Evolutionary conservation across 805 yeast species (phyloP).

Genomic region (Scheffersomyces ergatensis): DNA sequence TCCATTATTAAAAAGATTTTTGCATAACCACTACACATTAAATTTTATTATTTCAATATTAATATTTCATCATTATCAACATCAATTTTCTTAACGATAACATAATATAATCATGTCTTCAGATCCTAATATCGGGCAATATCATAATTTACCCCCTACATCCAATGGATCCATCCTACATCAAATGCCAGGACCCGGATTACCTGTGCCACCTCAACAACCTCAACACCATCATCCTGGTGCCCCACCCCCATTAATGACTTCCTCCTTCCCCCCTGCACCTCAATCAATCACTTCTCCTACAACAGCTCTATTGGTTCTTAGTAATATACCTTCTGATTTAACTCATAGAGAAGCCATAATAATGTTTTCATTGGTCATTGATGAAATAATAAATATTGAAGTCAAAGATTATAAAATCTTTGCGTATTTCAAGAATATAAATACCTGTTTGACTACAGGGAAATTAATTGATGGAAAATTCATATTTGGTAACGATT

Average conservation of each 20-base stretch:
- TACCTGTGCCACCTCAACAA: conserved; percentile 1
- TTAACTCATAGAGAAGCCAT: conserved; percentile 64
- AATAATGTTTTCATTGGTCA: conserved; percentile 66
- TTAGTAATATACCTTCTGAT: conserved; percentile 63
- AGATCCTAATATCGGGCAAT: conserved; percentile 5
- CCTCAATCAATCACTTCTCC: conserved; percentile 7
- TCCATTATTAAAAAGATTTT: too few relatives aligned
- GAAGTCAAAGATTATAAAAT: conserved; percentile 40
- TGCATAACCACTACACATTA: too few relatives aligned
- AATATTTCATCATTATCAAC: not conserved
- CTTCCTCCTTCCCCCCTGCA: conserved; percentile 1
- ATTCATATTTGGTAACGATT: conserved; percentile 34
- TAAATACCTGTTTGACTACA: conserved; percentile 39
- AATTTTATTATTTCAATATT: too few relatives aligned
- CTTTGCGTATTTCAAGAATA: conserved; percentile 34
- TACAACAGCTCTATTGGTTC: conserved; percentile 12
- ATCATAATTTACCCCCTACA: conserved; percentile 1
- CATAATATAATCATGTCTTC: conserved; percentile 5
- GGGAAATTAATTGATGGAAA: conserved; percentile 39
- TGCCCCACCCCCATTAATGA: conserved; percentile 1
- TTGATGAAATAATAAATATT: conserved; percentile 51
- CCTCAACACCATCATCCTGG: not conserved
- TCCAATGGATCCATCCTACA: conserved; percentile 1
- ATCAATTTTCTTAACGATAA: too few relatives aligned
- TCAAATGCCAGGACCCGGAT: not conserved